Percentiles rank a stretch among this genome's conserved stretches.
Evolutionary conservation across 2,329 filamentous ascomycete species (phyloP).

Genomic region (Phaeosphaeriaceae sp.): DNA sequence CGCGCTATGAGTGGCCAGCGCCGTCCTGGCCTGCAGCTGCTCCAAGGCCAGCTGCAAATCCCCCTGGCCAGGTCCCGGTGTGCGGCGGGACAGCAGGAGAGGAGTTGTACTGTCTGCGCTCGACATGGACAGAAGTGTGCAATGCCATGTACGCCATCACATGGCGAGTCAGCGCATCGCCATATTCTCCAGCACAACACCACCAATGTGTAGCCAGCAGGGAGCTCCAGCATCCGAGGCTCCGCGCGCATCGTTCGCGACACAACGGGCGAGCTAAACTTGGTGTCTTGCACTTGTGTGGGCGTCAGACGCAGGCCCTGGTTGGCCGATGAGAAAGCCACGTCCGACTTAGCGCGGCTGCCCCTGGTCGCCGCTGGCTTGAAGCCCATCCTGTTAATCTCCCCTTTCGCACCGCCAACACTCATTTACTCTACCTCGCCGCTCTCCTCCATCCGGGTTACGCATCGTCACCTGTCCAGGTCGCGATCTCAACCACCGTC

Average conservation of each 20-base stretch:
- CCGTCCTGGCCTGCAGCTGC: conserved; percentile 11
- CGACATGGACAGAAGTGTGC: neutral
- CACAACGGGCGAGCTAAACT: conserved; percentile 29
- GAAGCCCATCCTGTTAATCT: conserved; percentile 43
- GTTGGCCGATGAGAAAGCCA: conserved; percentile 17
- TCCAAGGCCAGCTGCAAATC: conserved; percentile 1
- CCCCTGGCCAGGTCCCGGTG: neutral
- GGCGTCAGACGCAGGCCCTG: conserved; percentile 12
- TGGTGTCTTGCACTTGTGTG: conserved; percentile 24
- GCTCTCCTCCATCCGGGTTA: conserved; percentile 42
- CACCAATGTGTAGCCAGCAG: neutral
- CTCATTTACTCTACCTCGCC: conserved; percentile 41
- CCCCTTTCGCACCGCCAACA: conserved; percentile 40
- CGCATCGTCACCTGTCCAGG: conserved; percentile 36
- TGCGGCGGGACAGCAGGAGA: neutral
- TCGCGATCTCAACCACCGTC: conserved; percentile 44
- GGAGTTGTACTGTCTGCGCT: neutral
- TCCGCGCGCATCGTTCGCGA: conserved; percentile 21
- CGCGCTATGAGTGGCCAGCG: conserved; percentile 17
- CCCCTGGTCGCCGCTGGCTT: conserved; percentile 33
- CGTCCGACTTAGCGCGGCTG: conserved; percentile 25
- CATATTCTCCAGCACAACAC: neutral
- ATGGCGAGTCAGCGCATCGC: neutral
- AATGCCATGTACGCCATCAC: neutral
- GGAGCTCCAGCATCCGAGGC: conserved; percentile 12